Conservation (phyloP, 83 land plant genomes). For the Picea mariana region DNA sequence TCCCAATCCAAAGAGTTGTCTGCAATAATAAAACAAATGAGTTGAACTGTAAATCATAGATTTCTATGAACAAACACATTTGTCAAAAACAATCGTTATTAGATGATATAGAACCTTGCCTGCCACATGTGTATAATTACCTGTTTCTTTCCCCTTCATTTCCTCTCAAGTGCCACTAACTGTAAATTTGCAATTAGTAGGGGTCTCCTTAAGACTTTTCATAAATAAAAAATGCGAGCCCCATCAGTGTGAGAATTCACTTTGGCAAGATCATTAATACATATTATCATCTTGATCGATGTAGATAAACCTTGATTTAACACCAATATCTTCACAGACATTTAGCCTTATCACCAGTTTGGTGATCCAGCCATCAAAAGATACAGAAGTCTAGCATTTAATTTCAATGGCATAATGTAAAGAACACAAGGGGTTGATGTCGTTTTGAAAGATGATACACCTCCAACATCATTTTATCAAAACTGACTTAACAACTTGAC, state of each 20-base stretch:
- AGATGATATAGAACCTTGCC: not conserved
- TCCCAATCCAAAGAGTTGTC: not conserved
- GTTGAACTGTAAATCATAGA: not conserved
- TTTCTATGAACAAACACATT: not conserved
- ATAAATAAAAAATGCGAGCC: not conserved
- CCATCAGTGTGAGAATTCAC: not conserved
- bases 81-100: not conserved
- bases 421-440: not conserved
- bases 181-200: not conserved
- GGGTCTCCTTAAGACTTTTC: not conserved
- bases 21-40: not conserved
- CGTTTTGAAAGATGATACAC: not conserved
- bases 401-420: not conserved
- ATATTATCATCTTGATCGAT: not conserved
- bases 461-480: not conserved
- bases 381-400: not conserved
- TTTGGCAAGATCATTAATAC: slow-evolving; percentile 1
- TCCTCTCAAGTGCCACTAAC: not conserved
- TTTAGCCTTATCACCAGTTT: not conserved
- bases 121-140: not conserved
- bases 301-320: too few relatives aligned
- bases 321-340: not conserved
- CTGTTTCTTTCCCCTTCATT: not conserved
- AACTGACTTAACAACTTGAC: not conserved
- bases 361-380: not conserved